A percentile compares a stretch with the other conserved stretches of the same genome.
Conservation (phyloP, 768 basidiomycete genomes). For the Xanthoconium stramineum region DNA sequence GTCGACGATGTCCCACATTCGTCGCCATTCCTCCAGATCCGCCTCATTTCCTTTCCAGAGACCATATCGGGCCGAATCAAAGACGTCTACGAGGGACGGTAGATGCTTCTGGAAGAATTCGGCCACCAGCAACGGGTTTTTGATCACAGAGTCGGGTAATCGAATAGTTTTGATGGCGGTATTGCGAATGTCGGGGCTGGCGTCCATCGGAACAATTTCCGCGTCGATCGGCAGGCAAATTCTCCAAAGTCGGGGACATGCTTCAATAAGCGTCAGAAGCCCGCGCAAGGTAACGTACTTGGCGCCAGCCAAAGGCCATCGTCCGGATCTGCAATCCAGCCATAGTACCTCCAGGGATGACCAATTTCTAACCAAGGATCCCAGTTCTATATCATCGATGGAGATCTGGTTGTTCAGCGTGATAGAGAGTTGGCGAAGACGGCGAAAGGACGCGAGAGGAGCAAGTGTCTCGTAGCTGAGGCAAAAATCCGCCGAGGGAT, state of each 20-base stretch:
- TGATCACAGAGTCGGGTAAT: neutral
- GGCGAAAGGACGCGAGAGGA: neutral
- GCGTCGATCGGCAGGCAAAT: neutral
- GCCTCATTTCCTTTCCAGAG: too few species aligned
- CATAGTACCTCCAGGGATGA: neutral
- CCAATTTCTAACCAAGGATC: neutral
- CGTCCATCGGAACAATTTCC: neutral
- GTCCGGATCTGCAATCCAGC: neutral
- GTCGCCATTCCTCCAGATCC: too few species aligned
- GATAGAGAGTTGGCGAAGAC: neutral
- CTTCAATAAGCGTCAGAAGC: neutral
- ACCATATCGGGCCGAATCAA: too few species aligned
- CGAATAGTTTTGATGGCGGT: neutral
- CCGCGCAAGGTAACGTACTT: neutral
- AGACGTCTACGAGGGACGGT: neutral
- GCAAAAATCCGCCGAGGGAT: neutral
- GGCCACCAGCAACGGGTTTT: neutral
- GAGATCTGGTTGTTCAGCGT: neutral
- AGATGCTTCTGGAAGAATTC: neutral
- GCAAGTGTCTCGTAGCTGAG: neutral
- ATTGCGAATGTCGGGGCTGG: neutral
- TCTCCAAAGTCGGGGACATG: neutral
- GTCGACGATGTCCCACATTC: too few species aligned
- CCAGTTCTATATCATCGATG: neutral
- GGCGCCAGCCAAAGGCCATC: neutral